These are phyloP conservation scores for Epichloe scottii DNA, from an alignment of 2,329 filamentous ascomycete species.

Conservation along the genomic window DNA sequence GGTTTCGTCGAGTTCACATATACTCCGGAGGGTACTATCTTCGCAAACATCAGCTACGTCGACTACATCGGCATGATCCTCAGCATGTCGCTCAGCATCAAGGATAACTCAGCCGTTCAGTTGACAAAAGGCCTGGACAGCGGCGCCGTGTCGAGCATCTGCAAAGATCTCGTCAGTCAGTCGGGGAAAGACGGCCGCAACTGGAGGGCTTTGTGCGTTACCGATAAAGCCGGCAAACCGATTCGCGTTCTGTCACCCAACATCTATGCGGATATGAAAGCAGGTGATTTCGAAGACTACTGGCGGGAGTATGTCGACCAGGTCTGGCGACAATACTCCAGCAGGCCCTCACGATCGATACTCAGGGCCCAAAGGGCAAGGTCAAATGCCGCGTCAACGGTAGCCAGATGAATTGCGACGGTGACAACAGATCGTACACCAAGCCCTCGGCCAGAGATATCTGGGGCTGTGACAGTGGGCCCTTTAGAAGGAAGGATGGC, in stretches of 20 bases:
- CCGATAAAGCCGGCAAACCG: slow-evolving; percentile 19
- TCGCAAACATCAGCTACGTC: slow-evolving; percentile 37
- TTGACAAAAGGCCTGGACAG: slow-evolving; percentile 26
- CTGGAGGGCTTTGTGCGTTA: slow-evolving; percentile 34
- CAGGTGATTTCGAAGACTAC: slow-evolving; percentile 26
- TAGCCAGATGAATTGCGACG: slow-evolving; percentile 25
- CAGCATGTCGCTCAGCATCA: slow-evolving; percentile 32
- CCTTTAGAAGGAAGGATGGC: slow-evolving; percentile 24
- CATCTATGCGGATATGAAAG: slow-evolving; percentile 24
- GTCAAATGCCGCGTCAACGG: slow-evolving; percentile 27
- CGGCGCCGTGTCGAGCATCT: slow-evolving; percentile 26
- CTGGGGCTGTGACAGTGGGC: slow-evolving; percentile 38
- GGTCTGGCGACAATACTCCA: slow-evolving; percentile 32
- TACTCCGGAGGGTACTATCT: slow-evolving; percentile 25
- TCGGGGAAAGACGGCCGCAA: slow-evolving; percentile 24
- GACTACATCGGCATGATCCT: slow-evolving; percentile 39
- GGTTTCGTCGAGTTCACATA: slow-evolving; percentile 38
- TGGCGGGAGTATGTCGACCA: slow-evolving; percentile 32
- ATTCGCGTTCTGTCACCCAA: slow-evolving; percentile 34
- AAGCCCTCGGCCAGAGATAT: slow-evolving; percentile 34
- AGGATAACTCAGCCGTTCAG: slow-evolving; percentile 21
- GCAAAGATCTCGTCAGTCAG: slow-evolving; percentile 27
- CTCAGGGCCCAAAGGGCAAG: slow-evolving; percentile 25
- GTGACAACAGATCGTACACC: slow-evolving; percentile 29
- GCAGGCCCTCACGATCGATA: slow-evolving; percentile 29